These are phyloP conservation scores for Neoscytalidium dimidiatum DNA, from an alignment of 2,329 filamentous ascomycete genomes.

Conservation along the genomic window DNA sequence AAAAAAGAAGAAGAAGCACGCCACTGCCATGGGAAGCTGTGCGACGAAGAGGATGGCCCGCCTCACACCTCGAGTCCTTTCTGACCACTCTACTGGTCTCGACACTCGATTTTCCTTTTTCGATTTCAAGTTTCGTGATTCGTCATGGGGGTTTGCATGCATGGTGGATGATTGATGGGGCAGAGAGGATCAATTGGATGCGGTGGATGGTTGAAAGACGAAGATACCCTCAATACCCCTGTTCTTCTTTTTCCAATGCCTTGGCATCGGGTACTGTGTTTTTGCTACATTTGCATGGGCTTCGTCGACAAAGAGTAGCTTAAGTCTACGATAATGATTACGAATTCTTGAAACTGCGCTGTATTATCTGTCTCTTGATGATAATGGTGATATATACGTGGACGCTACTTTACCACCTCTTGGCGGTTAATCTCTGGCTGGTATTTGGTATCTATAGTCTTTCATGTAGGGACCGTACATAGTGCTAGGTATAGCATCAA, in stretches of 20 bases:
- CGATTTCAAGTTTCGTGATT: neutral
- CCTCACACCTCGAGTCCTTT: conserved; percentile 5
- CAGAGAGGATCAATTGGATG: neutral
- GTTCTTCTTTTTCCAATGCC: conserved; percentile 9
- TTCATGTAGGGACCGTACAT: too few relatives aligned
- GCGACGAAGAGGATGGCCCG: neutral
- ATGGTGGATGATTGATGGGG: neutral
- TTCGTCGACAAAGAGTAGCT: neutral
- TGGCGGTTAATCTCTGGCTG: too few relatives aligned
- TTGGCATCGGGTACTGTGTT: conserved; percentile 2
- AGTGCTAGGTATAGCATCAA: too few relatives aligned
- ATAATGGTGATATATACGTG: neutral
- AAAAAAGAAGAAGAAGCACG: neutral
- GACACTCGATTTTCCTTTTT: neutral
- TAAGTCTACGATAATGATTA: conserved; percentile 12
- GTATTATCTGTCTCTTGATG: neutral
- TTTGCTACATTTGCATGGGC: neutral
- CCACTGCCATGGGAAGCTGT: neutral
- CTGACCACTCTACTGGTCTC: neutral
- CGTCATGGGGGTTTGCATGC: neutral
- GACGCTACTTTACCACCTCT: too few relatives aligned
- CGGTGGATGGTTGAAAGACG: conserved; percentile 4
- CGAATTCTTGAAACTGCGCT: neutral
- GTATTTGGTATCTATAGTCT: too few relatives aligned
- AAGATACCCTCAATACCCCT: conserved; percentile 18